Evolutionary conservation across 2,329 filamentous ascomycete species (phyloP), one percentile per base, ranked within the genome.

Genomic region (Neurospora sp.): DNA sequence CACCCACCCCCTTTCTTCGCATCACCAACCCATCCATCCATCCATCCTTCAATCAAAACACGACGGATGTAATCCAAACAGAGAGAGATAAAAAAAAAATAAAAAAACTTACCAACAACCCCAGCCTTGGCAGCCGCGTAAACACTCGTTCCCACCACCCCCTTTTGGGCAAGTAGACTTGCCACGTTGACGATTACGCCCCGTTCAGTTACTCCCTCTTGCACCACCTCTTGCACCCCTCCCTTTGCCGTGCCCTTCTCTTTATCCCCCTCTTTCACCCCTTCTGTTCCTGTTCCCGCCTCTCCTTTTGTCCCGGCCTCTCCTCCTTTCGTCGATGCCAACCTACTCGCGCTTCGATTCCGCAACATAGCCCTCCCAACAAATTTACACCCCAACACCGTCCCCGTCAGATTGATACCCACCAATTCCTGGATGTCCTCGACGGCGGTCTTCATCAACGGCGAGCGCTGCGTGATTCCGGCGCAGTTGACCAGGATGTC

Each of bases 81-180:
- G 33, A 36, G 6, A n/a, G 57, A 57, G 69, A 19, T 67, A 66
- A 62, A 73, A 67, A 57, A 70, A 19, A 68, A 66, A 62, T 46
- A 70, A 19, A 68, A 66, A 62, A 73, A 78, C 82, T 74, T 80
- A 85, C 91, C 91, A 17, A 96, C 79, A 1, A 97, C 81, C 2
- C 92, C 93, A 5, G 93, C 92, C 78, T 97, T 97, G 62, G 89
- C 90, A 8, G 92, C 91, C 6, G 91, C 89, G 77, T 96, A 96
- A 0, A 89, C 87, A 4, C 90, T 86, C 12, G 90, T 89, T 6
- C 93, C 93, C 1, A 83, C 83, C 0, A 90, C 91, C 0, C 89
- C 90, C 70, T 89, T 89, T 1, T 85, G 77, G 0, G 89, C 93
- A 66, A 97, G 85, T 38, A 96, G 81, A 66, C 91, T 95, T 0